Percentiles rank a stretch among this genome's conserved stretches.
Evolutionary conservation across 2,329 filamentous ascomycete species (phyloP).

Genomic region (Elsinoe ampelina): DNA sequence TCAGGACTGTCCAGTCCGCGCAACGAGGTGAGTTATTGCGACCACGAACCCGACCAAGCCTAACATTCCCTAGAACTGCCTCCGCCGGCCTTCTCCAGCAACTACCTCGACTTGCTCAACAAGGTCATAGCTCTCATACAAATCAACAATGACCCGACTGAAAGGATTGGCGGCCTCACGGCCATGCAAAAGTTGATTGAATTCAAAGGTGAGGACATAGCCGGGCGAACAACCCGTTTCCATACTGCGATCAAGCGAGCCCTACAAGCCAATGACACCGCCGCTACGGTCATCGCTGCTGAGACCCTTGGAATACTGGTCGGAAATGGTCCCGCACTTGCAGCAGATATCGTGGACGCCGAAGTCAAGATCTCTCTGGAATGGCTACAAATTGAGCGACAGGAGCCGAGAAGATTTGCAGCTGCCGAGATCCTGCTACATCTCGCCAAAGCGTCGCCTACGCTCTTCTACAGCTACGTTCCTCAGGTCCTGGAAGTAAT

Average conservation of each 20-base stretch:
- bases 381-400: conserved; percentile 89
- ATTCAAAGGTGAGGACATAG: conserved; percentile 89
- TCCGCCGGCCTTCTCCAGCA: conserved; percentile 66
- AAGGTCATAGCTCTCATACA: conserved; percentile 65
- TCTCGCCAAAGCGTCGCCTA: conserved; percentile 84
- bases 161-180: conserved; percentile 84
- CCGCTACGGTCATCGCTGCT: conserved; percentile 82
- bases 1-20: conserved; percentile 2
- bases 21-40: conserved; percentile 1
- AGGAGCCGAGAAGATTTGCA: conserved; percentile 87
- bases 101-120: conserved; percentile 56
- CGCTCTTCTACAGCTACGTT: conserved; percentile 90
- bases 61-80: conserved; percentile 53
- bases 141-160: conserved; percentile 75
- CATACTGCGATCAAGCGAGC: conserved; percentile 82
- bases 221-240: conserved; percentile 89
- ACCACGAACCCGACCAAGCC: neutral
- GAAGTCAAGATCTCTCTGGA: conserved; percentile 94
- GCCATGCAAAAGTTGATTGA: conserved; percentile 89
- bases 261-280: conserved; percentile 80
- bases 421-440: conserved; percentile 86
- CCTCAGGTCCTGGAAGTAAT: conserved; percentile 92
- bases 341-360: conserved; percentile 90
- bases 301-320: conserved; percentile 83
- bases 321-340: conserved; percentile 83